These are phyloP conservation scores for Seiridium unicorne DNA, from an alignment of 2,329 filamentous ascomycete species.

Conservation along the genomic window DNA sequence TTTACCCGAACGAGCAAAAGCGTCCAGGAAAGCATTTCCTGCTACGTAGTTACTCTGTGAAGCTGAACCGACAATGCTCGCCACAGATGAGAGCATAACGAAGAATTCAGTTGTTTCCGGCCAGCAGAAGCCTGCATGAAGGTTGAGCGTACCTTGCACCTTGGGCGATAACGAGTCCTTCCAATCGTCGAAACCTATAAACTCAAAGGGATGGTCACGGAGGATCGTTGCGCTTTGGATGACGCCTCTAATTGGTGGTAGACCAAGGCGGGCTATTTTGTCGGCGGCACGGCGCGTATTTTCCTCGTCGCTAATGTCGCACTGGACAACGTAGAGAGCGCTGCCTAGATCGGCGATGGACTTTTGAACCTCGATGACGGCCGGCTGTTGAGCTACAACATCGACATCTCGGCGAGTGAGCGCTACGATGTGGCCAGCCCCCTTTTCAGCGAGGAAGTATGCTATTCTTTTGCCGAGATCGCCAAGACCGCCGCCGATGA, in stretches of 20 bases:
- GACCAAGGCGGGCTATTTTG: background rate
- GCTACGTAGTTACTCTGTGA: conserved; percentile 8
- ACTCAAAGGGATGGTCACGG: background rate
- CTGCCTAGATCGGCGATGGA: conserved; percentile 12
- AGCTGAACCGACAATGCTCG: conserved; percentile 5
- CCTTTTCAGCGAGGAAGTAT: conserved; percentile 22
- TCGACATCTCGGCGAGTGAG: conserved; percentile 24
- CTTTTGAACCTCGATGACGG: conserved; percentile 12
- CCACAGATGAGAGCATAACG: conserved; percentile 17
- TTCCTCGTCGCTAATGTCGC: conserved; percentile 10
- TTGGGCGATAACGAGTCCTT: conserved; percentile 23
- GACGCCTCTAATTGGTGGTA: conserved; percentile 34
- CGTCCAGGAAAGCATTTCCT: conserved; percentile 17
- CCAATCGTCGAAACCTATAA: conserved; percentile 23
- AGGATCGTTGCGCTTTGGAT: conserved; percentile 29
- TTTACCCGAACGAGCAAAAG: conserved; percentile 11
- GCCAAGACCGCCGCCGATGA: conserved; percentile 32
- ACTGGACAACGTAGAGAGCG: conserved; percentile 11
- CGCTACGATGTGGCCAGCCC: conserved; percentile 28
- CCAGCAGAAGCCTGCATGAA: conserved; percentile 17
- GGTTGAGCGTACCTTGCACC: conserved; percentile 26
- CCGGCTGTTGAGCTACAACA: conserved; percentile 12
- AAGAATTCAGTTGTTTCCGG: conserved; percentile 17
- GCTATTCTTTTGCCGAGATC: conserved; percentile 26
- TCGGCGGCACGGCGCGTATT: conserved; percentile 8